Evolutionary conservation across 441 rosid genomes (phyloP).

Genomic region (Corymbia citriodora): DNA sequence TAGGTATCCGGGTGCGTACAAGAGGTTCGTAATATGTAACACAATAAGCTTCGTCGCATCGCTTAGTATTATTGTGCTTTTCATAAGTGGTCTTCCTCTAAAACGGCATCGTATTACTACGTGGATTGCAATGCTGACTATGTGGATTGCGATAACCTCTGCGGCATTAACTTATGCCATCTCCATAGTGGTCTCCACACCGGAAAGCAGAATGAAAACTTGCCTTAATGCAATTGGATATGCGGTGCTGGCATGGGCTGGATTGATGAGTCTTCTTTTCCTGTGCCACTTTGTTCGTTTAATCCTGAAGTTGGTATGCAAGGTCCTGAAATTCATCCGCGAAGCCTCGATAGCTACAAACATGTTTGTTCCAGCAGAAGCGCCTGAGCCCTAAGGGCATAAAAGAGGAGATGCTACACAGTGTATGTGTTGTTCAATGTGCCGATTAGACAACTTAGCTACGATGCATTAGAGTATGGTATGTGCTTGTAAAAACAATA

Average conservation of each 20-base stretch:
- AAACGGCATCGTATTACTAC: neutral
- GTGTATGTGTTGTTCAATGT: neutral
- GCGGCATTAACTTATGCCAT: fast-evolving
- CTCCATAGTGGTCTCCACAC: fast-evolving
- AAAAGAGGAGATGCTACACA: neutral
- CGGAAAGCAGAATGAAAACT: fast-evolving
- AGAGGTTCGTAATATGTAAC: neutral
- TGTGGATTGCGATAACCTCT: neutral
- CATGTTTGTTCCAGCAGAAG: neutral
- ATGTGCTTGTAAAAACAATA: too few species aligned
- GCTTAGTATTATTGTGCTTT: neutral
- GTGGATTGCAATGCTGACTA: neutral
- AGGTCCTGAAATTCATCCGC: fast-evolving
- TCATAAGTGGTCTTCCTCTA: neutral
- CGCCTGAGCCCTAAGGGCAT: neutral
- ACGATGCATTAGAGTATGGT: neutral
- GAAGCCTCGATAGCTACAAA: neutral
- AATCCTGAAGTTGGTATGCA: neutral
- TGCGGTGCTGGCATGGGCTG: neutral
- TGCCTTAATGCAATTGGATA: fast-evolving
- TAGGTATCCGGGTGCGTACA: fast-evolving
- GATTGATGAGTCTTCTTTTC: neutral
- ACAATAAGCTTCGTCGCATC: neutral
- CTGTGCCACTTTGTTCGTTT: neutral
- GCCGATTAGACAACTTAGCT: neutral